Conservation (phyloP, 805 yeast genomes). For the Priceomyces fermenticarens region DNA sequence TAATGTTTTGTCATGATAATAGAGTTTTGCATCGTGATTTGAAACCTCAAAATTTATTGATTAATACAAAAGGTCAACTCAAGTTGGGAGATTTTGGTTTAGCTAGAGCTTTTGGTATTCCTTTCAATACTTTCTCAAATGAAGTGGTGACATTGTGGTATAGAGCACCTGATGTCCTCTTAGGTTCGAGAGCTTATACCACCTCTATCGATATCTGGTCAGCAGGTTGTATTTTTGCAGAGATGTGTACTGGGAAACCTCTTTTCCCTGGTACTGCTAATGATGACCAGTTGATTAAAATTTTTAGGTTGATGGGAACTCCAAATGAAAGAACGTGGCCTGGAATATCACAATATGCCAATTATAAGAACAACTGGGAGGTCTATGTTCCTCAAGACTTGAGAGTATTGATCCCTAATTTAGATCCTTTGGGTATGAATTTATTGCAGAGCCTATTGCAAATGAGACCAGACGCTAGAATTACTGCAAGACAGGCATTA, state of each 20-base stretch:
- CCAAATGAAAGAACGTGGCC: conserved; percentile 98
- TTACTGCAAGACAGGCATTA: conserved; percentile 58
- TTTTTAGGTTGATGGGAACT: conserved; percentile 92
- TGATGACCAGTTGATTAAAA: conserved; percentile 90
- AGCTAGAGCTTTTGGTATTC: conserved; percentile 97
- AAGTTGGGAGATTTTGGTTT: conserved; percentile 96
- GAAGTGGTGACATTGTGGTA: conserved; percentile 98
- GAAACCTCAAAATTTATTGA: conserved; percentile 92
- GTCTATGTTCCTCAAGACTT: conserved; percentile 88
- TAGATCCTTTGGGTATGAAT: conserved; percentile 69
- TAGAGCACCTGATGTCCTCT: conserved; percentile 93
- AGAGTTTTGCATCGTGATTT: conserved; percentile 82
- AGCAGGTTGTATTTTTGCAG: conserved; percentile 96
- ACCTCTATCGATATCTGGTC: conserved; percentile 99
- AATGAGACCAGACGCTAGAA: conserved; percentile 60
- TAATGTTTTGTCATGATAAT: conserved; percentile 82
- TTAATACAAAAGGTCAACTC: conserved; percentile 84
- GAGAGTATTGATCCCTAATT: conserved; percentile 60
- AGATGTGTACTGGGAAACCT: conserved; percentile 98
- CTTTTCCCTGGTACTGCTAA: conserved; percentile 94
- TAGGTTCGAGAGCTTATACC: conserved; percentile 93
- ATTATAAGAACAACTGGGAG: conserved; percentile 80
- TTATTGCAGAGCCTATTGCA: conserved; percentile 57
- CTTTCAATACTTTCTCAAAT: conserved; percentile 94
- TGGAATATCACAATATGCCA: conserved; percentile 86